A percentile compares a stretch with the other conserved stretches of the same genome.
phyloP scores from a whole-genome alignment of 164 flowering plant genomes.

The Magnolia kwangsiensis region DNA sequence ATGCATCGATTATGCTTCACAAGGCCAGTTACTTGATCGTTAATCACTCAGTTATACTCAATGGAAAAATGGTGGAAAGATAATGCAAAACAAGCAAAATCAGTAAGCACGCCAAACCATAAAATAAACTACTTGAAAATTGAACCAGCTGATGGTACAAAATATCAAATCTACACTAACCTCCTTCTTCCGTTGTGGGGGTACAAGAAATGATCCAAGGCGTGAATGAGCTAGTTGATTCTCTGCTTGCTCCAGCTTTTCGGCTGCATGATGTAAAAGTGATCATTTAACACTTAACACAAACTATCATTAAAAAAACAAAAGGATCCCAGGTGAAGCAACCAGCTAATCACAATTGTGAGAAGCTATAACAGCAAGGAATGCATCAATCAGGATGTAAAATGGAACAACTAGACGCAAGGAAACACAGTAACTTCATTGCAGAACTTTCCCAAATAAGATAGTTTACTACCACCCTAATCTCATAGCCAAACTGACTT shows the following conservation, averaged over 20 bases:
- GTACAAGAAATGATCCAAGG: conserved; percentile 62
- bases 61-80: too few relatives aligned
- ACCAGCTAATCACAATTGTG: neutral
- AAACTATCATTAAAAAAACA: neutral
- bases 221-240: conserved; percentile 86
- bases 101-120: too few relatives aligned
- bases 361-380: neutral
- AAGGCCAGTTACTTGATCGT: too few relatives aligned
- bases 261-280: conserved; percentile 54
- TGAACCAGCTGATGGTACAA: neutral
- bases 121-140: too few relatives aligned
- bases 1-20: too few relatives aligned
- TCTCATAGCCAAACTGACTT: too few relatives aligned
- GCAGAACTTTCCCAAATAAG: too few relatives aligned
- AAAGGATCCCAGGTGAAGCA: neutral
- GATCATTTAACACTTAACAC: neutral
- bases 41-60: too few relatives aligned
- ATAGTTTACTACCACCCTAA: too few relatives aligned
- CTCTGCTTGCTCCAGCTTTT: conserved; percentile 98
- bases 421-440: too few relatives aligned
- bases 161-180: conserved; percentile 29
- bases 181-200: conserved; percentile 86
- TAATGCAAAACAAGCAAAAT: too few relatives aligned
- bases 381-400: neutral
- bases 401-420: too few relatives aligned